Percentiles rank a stretch among this genome's conserved stretches.
Evolutionary conservation across 2,329 filamentous ascomycete species (phyloP).

Genomic region (Neonectria coccinea): DNA sequence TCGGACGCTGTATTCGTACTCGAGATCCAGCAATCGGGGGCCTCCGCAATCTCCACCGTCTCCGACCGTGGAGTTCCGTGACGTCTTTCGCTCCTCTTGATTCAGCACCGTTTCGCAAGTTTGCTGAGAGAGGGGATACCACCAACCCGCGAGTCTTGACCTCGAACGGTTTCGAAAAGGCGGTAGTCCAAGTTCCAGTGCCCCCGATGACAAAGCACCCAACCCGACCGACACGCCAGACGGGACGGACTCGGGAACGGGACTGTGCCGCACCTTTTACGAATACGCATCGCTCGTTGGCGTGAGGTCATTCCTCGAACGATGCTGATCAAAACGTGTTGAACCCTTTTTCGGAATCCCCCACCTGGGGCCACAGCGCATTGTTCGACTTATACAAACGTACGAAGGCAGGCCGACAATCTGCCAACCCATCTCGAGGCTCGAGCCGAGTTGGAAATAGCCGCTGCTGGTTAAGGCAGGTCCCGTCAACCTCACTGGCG

Average conservation of each 20-base stretch:
- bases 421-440: slow-evolving; percentile 1
- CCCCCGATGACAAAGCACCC: slow-evolving; percentile 9
- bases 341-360: slow-evolving; percentile 7
- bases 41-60: slow-evolving; percentile 14
- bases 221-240: not conserved
- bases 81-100: not conserved
- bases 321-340: slow-evolving; percentile 25
- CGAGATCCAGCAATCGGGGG: not conserved
- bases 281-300: slow-evolving; percentile 10
- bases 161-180: slow-evolving; percentile 1
- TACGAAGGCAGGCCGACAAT: not conserved
- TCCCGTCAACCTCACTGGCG: slow-evolving; percentile 13
- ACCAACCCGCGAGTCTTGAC: not conserved
- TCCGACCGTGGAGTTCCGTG: slow-evolving; percentile 9
- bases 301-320: slow-evolving; percentile 36
- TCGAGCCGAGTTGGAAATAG: slow-evolving; percentile 8
- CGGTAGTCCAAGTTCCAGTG: not conserved
- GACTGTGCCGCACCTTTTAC: slow-evolving; percentile 15
- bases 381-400: slow-evolving; percentile 7
- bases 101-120: not conserved
- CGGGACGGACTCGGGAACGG: slow-evolving; percentile 11
- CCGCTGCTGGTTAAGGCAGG: slow-evolving; percentile 19
- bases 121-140: not conserved
- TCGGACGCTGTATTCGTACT: not conserved
- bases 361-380: not conserved